phyloP scores from a whole-genome alignment of 2,329 filamentous ascomycete species.

The Exophiala bonariae region DNA sequence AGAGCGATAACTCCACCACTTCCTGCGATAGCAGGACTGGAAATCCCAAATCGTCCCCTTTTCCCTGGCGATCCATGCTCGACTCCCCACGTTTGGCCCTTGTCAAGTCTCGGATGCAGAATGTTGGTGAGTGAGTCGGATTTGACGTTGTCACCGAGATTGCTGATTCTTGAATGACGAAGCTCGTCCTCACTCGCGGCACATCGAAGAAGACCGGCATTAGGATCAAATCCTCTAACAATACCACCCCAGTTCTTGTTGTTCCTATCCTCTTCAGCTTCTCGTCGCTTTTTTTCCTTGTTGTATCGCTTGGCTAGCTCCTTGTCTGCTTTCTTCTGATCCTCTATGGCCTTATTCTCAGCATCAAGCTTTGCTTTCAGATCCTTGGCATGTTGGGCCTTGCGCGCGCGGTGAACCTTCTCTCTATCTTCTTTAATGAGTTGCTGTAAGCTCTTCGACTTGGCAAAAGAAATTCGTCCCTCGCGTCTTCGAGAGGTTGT shows the following conservation, averaged over 20 bases:
- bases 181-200: conserved; percentile 1
- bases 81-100: conserved; percentile 15
- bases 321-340: conserved; percentile 9
- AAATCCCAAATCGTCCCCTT: neutral
- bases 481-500: no score
- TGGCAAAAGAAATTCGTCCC: neutral
- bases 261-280: conserved; percentile 45
- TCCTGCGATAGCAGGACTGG: no score
- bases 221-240: conserved; percentile 24
- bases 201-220: conserved; percentile 19
- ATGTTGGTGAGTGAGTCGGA: neutral
- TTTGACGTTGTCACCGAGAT: neutral
- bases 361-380: conserved; percentile 4
- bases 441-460: neutral
- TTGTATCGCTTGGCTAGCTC: conserved; percentile 8
- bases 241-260: conserved; percentile 25
- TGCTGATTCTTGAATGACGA: neutral
- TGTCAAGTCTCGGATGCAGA: neutral
- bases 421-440: neutral
- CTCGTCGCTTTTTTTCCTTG: conserved; percentile 30
- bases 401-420: neutral
- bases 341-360: conserved; percentile 1
- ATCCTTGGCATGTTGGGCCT: conserved; percentile 3
- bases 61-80: conserved; percentile 9
- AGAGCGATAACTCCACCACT: no score